phyloP scores from a whole-genome alignment of 345 rosid genomes.

The Jatropha curcas region DNA sequence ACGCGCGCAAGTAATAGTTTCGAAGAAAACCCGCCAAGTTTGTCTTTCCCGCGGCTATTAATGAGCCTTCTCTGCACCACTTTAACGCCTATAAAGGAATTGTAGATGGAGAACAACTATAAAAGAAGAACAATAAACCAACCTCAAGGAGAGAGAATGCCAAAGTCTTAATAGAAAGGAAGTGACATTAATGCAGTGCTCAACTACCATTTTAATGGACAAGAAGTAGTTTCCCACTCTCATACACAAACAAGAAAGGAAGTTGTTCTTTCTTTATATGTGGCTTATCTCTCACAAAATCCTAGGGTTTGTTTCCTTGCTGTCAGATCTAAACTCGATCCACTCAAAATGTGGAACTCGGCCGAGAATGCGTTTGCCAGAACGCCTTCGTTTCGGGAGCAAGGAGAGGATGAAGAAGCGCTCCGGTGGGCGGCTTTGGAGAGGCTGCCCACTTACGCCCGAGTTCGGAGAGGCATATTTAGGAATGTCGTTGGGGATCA shows the following conservation, averaged over 20 bases:
- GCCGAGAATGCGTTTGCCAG: slow-evolving; percentile 73
- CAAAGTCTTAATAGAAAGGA: background rate
- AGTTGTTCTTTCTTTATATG: too few relatives aligned
- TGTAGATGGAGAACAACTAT: background rate
- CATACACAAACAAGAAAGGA: too few relatives aligned
- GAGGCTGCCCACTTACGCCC: slow-evolving; percentile 74
- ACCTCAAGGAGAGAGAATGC: background rate
- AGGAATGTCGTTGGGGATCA: slow-evolving; percentile 63
- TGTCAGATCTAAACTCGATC: slow-evolving; percentile 21
- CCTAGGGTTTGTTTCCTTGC: background rate
- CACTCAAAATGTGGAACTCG: slow-evolving; percentile 73
- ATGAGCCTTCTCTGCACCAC: slow-evolving; percentile 30
- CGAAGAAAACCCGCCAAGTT: background rate
- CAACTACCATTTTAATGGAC: slow-evolving; percentile 43
- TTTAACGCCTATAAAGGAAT: slow-evolving; percentile 21
- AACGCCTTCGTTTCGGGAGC: slow-evolving; percentile 61
- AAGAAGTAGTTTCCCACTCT: too few relatives aligned
- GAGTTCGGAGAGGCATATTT: slow-evolving; percentile 79
- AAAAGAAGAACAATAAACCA: slow-evolving; percentile 3
- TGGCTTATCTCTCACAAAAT: background rate
- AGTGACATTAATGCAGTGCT: slow-evolving; percentile 54
- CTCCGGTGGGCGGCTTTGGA: slow-evolving; percentile 92
- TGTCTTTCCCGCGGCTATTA: slow-evolving; percentile 61
- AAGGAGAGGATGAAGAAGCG: slow-evolving; percentile 71
- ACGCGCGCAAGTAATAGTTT: background rate